These are phyloP conservation scores for Tetrahymena malaccensis DNA, from an alignment of 73 alveolate genomes.

Conservation along the genomic window DNA sequence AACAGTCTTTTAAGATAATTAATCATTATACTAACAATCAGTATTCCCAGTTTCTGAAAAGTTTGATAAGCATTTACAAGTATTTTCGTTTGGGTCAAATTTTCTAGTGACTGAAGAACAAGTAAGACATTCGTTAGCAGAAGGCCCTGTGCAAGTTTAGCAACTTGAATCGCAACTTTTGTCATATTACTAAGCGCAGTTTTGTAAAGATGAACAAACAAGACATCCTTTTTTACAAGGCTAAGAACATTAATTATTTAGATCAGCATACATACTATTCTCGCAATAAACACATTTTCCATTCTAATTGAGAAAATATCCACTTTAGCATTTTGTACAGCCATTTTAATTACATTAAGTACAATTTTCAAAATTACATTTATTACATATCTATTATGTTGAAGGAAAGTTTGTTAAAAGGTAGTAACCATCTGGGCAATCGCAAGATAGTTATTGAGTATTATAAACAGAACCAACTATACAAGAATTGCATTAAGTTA, in stretches of 20 bases:
- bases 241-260: neutral
- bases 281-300: neutral
- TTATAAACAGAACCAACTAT: neutral
- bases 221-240: neutral
- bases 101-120: neutral
- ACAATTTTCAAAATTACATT: neutral
- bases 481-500: too few relatives aligned
- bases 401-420: too few relatives aligned
- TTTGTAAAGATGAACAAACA: neutral
- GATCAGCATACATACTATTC: neutral
- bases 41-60: neutral
- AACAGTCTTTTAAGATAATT: neutral
- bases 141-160: neutral
- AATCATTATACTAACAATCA: neutral
- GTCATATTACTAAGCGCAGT: neutral
- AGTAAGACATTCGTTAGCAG: neutral
- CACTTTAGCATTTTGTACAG: neutral
- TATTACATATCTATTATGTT: too few relatives aligned
- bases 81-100: neutral
- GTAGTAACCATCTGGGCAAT: neutral
- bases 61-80: neutral
- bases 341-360: neutral
- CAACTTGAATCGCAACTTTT: neutral
- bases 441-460: neutral
- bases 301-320: neutral